Base-by-base conservation (phyloP, 2,329 filamentous ascomycete genomes). In the Cyphellophora europaea region DNA sequence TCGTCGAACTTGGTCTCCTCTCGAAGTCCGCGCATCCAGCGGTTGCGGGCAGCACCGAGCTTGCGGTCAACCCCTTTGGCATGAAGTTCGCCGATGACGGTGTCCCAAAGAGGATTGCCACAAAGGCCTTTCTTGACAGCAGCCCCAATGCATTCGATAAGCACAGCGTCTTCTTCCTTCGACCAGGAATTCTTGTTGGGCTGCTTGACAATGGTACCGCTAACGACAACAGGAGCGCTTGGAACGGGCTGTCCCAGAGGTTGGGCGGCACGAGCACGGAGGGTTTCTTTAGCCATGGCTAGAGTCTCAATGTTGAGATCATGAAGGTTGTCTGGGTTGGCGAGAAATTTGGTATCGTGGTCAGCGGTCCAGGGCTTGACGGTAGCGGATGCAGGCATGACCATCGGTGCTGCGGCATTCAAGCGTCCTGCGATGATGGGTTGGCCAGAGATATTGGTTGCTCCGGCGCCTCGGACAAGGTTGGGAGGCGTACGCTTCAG, bases 1-100 rank as follows among this genome's bases (percentile, higher is more conserved):
- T 37, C 35, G 19, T 37, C 35, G 12, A 37, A 19, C 11, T 28
- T 28, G 21, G 13, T 18, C 28, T 33, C 14, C 6, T 23, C 28
- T 11, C 35, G 35, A 2, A 37, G 28, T 5, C 28, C 29, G 10
- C 35, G 27, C n/a, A 12, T 19, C 35, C 35, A 37, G 18, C 14
- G 21, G 15, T 30, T 37, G 11, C 23, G 17, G 11, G 23, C 17
- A 12, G 15, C 35, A 16, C 18, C 28, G 5, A 33, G 12, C 15
- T 12, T 12, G 3, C 35, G 35, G 16, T 37, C 12, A 17, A 33
- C 28, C 8, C 35, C 35, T 14, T 17, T 16, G n/a, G 27, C 27
- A 11, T 16, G 11, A 5, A 37, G 27, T 12, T 23, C 15, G 27
- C 12, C 17, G 13, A 12, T n/a, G 15, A 16, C 18, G n/a, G 13